Conservation (phyloP, 2,329 filamentous ascomycete genomes). For the Alternaria panax region DNA sequence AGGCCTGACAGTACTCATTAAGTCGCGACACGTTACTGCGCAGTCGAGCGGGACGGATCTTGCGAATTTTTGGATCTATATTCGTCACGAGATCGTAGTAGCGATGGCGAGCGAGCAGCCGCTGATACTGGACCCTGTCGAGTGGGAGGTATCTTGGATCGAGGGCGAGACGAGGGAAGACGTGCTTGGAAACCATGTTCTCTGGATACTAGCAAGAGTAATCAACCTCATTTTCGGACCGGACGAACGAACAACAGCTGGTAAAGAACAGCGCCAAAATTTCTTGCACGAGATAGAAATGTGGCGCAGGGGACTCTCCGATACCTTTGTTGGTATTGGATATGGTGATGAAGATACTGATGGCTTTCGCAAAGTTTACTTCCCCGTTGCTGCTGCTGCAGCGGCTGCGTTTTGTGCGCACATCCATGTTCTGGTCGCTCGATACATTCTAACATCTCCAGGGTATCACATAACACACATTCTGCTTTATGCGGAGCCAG, state of each 20-base stretch:
- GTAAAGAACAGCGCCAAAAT: conserved; percentile 26
- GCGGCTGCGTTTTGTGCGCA: conserved; percentile 37
- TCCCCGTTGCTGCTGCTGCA: conserved; percentile 40
- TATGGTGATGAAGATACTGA: conserved; percentile 43
- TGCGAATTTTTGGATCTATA: conserved; percentile 49
- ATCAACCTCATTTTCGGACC: conserved; percentile 39
- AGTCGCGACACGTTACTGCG: conserved; percentile 37
- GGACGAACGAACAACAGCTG: conserved; percentile 22
- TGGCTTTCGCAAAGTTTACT: conserved; percentile 43
- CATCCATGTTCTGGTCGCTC: neutral
- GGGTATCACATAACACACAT: conserved; percentile 44
- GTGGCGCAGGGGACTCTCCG: conserved; percentile 37
- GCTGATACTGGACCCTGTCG: conserved; percentile 36
- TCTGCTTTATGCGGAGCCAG: conserved; percentile 43
- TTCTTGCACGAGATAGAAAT: conserved; percentile 39
- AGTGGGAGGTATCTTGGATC: conserved; percentile 43
- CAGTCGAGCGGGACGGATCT: conserved; percentile 37
- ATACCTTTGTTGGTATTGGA: conserved; percentile 41
- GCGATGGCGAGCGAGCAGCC: conserved; percentile 41
- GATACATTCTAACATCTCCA: neutral
- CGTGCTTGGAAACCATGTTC: conserved; percentile 40
- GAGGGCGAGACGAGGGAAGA: conserved; percentile 43
- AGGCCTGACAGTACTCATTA: conserved; percentile 42
- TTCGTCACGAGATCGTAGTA: conserved; percentile 43
- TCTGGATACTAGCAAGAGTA: conserved; percentile 45